Evolutionary conservation across 2,329 filamentous ascomycete genomes (phyloP), one percentile per base, ranked within the genome.

Genomic region (Pseudopyricularia cyperi): DNA sequence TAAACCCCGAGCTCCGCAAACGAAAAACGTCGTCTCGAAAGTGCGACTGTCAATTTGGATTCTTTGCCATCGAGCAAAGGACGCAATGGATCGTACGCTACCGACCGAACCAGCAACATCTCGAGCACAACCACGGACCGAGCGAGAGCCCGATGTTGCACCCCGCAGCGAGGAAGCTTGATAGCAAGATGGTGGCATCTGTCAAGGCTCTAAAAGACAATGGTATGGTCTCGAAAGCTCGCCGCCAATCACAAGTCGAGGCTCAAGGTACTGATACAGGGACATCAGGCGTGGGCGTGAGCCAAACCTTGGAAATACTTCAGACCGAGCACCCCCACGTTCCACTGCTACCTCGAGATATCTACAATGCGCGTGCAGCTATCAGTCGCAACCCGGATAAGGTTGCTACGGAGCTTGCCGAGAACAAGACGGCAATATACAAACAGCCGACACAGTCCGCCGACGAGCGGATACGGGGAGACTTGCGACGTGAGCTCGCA

Each of bases 1-100:
- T 81, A n/a, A 82, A 71, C 56, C 77, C 80, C 1, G 80, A 83
- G 63, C 74, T 76, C 55, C 75, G 80, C 52, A 83, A 83, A 64
- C 73, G 79, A 22, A 81, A 80, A 61, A 84, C 80, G 1, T 82
- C 80, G 8, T 83, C 80, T n/a, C 72, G 80, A 46, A 84, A 84
- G 59, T 83, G 80, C 59, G 80, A 83, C 58, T 84, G 80, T 56
- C 78, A 79, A 30, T 84, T 84, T 62, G 80, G 80, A n/a, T 83
- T 84, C 63, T 84, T 83, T 57, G 80, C 80, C 52, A 80, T 84
- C 37, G 80, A 84, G 62, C 79, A 83, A 60, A 72, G 80, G 54
- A 82, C 79, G 0, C 79, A 83, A 57, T 84, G 80, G 80, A 79
- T 79, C 0, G 76, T 84, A 53, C 73, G 80, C 51, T 83, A 83